Evolutionary conservation across 345 rosid species (phyloP), one percentile per base, ranked within the genome.

Genomic region (Lepidium aucheri): DNA sequence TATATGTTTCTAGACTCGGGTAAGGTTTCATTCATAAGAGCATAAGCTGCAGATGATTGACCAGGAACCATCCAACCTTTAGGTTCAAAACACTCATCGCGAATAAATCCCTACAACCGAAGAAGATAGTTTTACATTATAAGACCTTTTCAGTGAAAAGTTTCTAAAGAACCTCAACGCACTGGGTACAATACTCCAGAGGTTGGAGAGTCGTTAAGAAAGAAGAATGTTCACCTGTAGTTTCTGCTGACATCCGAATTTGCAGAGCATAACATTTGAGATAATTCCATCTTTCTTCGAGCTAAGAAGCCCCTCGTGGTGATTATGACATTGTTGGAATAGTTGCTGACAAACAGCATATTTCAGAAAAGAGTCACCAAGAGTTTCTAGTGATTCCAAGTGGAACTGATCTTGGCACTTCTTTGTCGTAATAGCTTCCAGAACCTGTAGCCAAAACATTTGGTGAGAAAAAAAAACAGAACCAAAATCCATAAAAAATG

Each of bases 321-420:
- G 69, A 76, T 62, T 79, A 57, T 62, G 78, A 66, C 73, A 40
- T 0, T 70, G 59, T 64, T 82, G 83, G 47, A 90, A 94, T 17
- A 94, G 79, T 13, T 94, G 88, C 68, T 86, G 88, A 73, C 95
- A 72, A 36, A 68, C 82, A 33, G 91, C 92, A 70, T 90, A 94
- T 69, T 94, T 94, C 6, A 94, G 83, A 66, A 94, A 90, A 41
- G 97, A 88, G 70, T 94, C 99, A 2, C 99, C 99, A 13, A 94
- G 90, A 30, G 97, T 87, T 81, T 88, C 97, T 16, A 94, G 75
- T 38, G 95, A 86, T 74, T 94, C 97, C 77, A 94, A 74, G 79
- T 88, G 83, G 53, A 85, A 90, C 43, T 70, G 73, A 74, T 94
- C 97, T 57, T 77, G 88, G 74, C 99, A 94, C 34, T 77, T 77